Conservation (phyloP, 2,329 filamentous ascomycete genomes). For the Microdochium paspali region DNA sequence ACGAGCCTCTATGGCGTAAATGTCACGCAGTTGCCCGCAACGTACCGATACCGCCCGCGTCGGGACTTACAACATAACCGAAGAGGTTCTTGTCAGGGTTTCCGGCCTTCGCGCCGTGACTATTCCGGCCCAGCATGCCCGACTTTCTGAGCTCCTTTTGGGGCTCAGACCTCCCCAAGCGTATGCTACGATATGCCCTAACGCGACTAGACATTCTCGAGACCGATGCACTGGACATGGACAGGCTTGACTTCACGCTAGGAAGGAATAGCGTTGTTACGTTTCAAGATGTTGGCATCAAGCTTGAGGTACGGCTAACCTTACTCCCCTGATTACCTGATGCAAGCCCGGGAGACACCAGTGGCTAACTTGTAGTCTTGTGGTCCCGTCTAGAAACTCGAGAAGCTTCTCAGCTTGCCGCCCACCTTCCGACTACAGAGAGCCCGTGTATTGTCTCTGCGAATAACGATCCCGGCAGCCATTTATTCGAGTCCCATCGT, state of each 20-base stretch:
- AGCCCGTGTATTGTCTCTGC: slow-evolving; percentile 67
- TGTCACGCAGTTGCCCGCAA: neutral
- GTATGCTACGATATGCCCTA: slow-evolving; percentile 77
- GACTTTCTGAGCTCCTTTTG: slow-evolving; percentile 59
- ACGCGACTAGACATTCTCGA: slow-evolving; percentile 80
- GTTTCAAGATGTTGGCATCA: slow-evolving; percentile 76
- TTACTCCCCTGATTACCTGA: too few relatives aligned
- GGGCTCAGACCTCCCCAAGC: slow-evolving; percentile 74
- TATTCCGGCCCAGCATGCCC: slow-evolving; percentile 44
- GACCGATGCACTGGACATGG: slow-evolving; percentile 74
- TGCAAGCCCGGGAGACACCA: too few relatives aligned
- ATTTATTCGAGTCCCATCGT: slow-evolving; percentile 77
- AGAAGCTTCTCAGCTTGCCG: slow-evolving; percentile 65
- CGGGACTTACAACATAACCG: neutral
- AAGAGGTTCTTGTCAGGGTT: neutral
- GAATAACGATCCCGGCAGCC: slow-evolving; percentile 78
- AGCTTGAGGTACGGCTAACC: slow-evolving; percentile 50
- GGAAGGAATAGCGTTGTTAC: slow-evolving; percentile 78
- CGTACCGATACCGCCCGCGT: neutral
- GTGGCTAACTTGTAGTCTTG: neutral
- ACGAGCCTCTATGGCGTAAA: neutral
- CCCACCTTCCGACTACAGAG: slow-evolving; percentile 59
- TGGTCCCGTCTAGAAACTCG: slow-evolving; percentile 64
- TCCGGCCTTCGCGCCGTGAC: neutral
- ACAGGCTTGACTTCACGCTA: slow-evolving; percentile 74